Conservation (phyloP, 768 basidiomycete species). For the Cubamyces lactineus region DNA sequence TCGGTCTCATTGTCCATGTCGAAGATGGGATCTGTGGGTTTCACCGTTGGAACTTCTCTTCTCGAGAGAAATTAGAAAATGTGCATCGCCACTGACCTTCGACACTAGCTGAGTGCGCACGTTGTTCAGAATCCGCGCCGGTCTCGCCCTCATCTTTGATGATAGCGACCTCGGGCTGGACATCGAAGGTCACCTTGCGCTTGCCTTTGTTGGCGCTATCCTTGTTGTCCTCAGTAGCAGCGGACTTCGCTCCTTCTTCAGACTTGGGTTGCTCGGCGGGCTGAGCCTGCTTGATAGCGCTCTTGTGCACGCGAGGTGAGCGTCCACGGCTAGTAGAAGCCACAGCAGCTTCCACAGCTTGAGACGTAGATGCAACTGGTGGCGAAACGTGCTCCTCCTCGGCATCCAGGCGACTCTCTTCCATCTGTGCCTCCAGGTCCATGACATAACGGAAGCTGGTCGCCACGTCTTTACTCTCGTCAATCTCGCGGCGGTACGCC, state of each 20-base stretch:
- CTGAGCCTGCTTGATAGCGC: constrained; percentile 31
- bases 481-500: constrained; percentile 52
- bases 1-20: constrained; percentile 62
- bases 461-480: constrained; percentile 47
- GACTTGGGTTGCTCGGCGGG: constrained; percentile 13
- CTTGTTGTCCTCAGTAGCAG: constrained; percentile 15
- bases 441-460: constrained; percentile 52
- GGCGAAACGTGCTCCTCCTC: constrained; percentile 17
- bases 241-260: neutral
- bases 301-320: constrained; percentile 24
- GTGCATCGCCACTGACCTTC: constrained; percentile 46
- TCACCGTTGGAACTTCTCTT: constrained; percentile 4
- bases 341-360: neutral
- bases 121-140: constrained; percentile 36
- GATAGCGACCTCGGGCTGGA: constrained; percentile 58
- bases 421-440: constrained; percentile 47
- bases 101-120: constrained; percentile 6
- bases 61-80: neutral
- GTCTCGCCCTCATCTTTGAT: constrained; percentile 44
- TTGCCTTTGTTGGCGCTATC: constrained; percentile 48
- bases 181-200: constrained; percentile 75
- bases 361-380: constrained; percentile 8
- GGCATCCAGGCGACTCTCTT: constrained; percentile 25
- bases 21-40: constrained; percentile 64
- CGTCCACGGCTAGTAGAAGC: constrained; percentile 3